Evolutionary conservation across 495 filamentous ascomycete genomes (phyloP).

Genomic region (Viridothelium virens): DNA sequence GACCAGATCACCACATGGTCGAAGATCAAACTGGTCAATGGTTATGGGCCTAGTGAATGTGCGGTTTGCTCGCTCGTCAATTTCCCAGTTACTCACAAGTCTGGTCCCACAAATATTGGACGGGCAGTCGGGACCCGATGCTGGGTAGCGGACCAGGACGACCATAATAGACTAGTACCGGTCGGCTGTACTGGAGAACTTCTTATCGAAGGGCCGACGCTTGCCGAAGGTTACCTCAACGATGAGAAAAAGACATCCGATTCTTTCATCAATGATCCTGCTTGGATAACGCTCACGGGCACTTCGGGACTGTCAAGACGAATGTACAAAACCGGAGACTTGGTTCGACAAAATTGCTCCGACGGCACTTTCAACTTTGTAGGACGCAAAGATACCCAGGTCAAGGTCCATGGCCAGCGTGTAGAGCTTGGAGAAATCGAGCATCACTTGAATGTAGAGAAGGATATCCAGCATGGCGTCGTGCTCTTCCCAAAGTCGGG

Average conservation of each 20-base stretch:
- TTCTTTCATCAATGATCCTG: slow-evolving; percentile 30
- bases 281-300: slow-evolving; percentile 15
- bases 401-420: slow-evolving; percentile 30
- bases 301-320: slow-evolving; percentile 12
- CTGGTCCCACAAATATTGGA: slow-evolving; percentile 27
- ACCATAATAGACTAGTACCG: slow-evolving; percentile 32
- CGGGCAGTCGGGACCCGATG: slow-evolving; percentile 23
- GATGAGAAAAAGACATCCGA: slow-evolving; percentile 30
- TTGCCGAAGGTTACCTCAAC: slow-evolving; percentile 36
- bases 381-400: slow-evolving; percentile 23
- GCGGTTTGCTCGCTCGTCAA: slow-evolving; percentile 20
- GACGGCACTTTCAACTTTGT: slow-evolving; percentile 21
- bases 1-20: slow-evolving; percentile 23
- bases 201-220: slow-evolving; percentile 33
- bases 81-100: slow-evolving; percentile 13
- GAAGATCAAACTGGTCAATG: slow-evolving; percentile 21
- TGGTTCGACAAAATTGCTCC: slow-evolving; percentile 13
- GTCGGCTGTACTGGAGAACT: slow-evolving; percentile 39
- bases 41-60: slow-evolving; percentile 25
- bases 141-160: slow-evolving; percentile 36
- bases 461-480: slow-evolving; percentile 39
- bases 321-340: slow-evolving; percentile 25
- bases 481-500: slow-evolving; percentile 52
- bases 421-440: slow-evolving; percentile 28
- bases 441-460: slow-evolving; percentile 44